phyloP scores from a whole-genome alignment of 495 filamentous ascomycete genomes.

The Aspergillus kassunensis region DNA sequence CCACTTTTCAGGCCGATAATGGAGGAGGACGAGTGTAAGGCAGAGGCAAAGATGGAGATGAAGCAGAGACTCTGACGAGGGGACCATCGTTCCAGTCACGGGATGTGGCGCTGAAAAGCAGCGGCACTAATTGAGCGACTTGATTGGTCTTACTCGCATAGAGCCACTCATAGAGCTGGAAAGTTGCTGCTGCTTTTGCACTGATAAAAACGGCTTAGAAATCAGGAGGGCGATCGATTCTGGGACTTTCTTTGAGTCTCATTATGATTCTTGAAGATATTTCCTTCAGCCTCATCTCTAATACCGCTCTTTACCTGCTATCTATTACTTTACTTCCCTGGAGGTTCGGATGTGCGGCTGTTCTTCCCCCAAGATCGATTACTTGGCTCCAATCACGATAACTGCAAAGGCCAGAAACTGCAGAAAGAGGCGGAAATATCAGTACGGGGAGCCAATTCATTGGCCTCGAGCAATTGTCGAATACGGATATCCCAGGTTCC shows the following conservation, averaged over 20 bases:
- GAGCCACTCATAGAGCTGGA: neutral
- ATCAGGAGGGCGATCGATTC: constrained; percentile 20
- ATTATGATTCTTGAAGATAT: neutral
- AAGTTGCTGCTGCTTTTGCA: neutral
- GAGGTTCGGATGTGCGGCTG: constrained; percentile 1
- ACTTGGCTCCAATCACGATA: constrained; percentile 1
- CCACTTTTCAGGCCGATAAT: neutral
- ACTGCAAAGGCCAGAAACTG: neutral
- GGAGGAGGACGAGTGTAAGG: constrained; percentile 1
- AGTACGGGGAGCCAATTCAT: constrained; percentile 1
- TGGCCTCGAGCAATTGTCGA: neutral
- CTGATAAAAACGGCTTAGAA: constrained; percentile 19
- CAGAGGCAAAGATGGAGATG: constrained; percentile 1
- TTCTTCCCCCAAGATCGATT: neutral
- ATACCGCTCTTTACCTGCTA: no score
- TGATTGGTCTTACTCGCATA: neutral
- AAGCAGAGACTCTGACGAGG: constrained; percentile 1
- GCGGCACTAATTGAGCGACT: neutral
- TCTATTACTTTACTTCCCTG: no score
- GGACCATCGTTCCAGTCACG: constrained; percentile 2
- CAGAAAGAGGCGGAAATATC: neutral
- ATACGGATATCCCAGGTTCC: neutral
- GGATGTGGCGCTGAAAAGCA: constrained; percentile 1
- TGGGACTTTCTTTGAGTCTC: constrained; percentile 5
- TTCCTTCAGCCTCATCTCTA: neutral